Base-by-base conservation (phyloP, 139 green algal species). In the Deuterostichococcus epilithicus region DNA sequence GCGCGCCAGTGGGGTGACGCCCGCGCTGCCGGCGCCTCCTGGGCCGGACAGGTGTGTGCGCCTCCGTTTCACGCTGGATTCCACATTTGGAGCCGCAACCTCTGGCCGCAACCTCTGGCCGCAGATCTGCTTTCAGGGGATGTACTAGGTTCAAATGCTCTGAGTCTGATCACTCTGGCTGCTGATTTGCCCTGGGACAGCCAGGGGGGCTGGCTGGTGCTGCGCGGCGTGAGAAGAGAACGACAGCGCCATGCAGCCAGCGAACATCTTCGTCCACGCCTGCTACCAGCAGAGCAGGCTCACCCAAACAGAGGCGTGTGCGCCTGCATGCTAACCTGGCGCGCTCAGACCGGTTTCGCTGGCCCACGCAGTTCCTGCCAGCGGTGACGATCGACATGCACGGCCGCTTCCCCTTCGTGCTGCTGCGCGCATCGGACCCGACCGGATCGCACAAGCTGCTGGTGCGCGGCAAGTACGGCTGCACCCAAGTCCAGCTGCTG, bases 311-410 rank as follows among this genome's bases (percentile, higher is more conserved):
- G n/a, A n/a, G n/a, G n/a, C n/a, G n/a, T n/a, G 47, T n/a, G 47
- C 47, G 18, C 47, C 47, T 18, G 47, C 47, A n/a, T 18, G 47
- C 47, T 63, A n/a, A 18, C 47, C 18, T 22, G 22, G 47, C 18
- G 47, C 47, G 47, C 47, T 63, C 18, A 63, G 22, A n/a, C 47
- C 18, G 47, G 18, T 63, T 63, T 5, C 52, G 52, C 13, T 5
- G 26, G 52, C 52, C 18, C 10, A 13, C 52, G 30, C 67, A 82
- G 47, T 71, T 80, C 42, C 72, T 94, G 39, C 71, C 78, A 1
- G 70, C 80, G 0, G 90, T 93, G 34, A 73, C 88, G 67, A 86
- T 94, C 20, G 90, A 94, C 76, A 81, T 85, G 33, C 91, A 82
- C 81, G 82, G 83, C 72, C 76, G 52, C 42, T 92, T 92, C 79